Base-by-base conservation (phyloP, 2,329 filamentous ascomycete species). In the Samsoniella hepiali region DNA sequence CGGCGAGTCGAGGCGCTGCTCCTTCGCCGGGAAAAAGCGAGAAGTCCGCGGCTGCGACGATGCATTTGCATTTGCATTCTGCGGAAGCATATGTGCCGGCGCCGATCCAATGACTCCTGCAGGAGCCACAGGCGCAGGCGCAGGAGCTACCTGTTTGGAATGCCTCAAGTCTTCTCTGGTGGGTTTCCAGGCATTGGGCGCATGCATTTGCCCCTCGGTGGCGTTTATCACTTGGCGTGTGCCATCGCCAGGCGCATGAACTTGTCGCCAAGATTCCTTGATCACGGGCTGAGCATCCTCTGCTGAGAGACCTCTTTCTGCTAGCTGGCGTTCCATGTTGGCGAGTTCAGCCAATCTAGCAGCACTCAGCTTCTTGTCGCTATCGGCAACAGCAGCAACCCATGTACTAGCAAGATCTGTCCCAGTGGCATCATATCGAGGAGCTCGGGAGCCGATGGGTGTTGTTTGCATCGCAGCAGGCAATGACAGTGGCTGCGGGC, bases 1-100 rank as follows among this genome's bases (percentile, higher is more conserved):
- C 58, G 69, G 64, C 22, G 71, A 68, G 31, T 82, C 80, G 10
- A 74, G 69, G 15, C 80, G 81, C 40, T 74, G 67, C 68, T 86
- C 84, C 62, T 76, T 81, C 2, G 80, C 72, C 0, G 87, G 87
- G 72, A 89, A 89, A 73, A 89, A 89, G 50, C 86, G 77, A 8
- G 87, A 89, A 22, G 80, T 76, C 29, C 85, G 80, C 27, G 77
- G 74, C 64, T 82, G 77, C 42, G 82, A 77, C 3, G 79, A 69
- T 29, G 75, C 67, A n/a, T 67, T 69, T 6, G 72, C 68, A 34
- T 67, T 69, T 6, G 72, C 68, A 34, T 68, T 68, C 68, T 67
- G 71, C 9, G 68, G 65, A 29, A 76, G 64, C 15, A 75, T 69
- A 6, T 70, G 67, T 3, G 49, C 34, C 13, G 59, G 59, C 31